These are phyloP conservation scores for Podaxis rugospora DNA, from an alignment of 768 basidiomycete genomes.

Conservation along the genomic window DNA sequence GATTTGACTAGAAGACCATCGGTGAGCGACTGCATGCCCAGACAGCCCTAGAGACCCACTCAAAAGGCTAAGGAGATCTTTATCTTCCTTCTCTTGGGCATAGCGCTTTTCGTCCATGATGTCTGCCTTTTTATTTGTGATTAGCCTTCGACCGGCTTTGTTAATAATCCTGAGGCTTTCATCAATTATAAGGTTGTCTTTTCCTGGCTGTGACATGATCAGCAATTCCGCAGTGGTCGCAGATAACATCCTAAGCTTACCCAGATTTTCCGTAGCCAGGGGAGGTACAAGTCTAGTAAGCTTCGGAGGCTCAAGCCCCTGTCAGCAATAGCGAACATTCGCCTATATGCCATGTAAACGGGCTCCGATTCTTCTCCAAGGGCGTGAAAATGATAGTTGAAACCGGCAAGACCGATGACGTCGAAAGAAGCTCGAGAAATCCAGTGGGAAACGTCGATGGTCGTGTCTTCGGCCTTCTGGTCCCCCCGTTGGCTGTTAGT, in stretches of 20 bases:
- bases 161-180: slow-evolving; percentile 35
- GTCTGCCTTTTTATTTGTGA: slow-evolving; percentile 36
- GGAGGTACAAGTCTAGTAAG: slow-evolving; percentile 42
- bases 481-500: not conserved
- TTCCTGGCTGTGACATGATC: slow-evolving; percentile 32
- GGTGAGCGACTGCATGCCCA: not conserved
- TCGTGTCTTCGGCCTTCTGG: slow-evolving; percentile 9
- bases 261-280: slow-evolving; percentile 39
- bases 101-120: slow-evolving; percentile 28
- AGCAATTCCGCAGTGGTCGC: not conserved
- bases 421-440: slow-evolving; percentile 61
- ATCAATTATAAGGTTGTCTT: slow-evolving; percentile 32
- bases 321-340: slow-evolving; percentile 46
- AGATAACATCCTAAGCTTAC: slow-evolving; percentile 24
- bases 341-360: slow-evolving; percentile 45
- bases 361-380: slow-evolving; percentile 44
- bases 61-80: slow-evolving; percentile 45
- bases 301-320: slow-evolving; percentile 35
- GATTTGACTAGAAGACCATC: slow-evolving; percentile 45
- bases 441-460: slow-evolving; percentile 53
- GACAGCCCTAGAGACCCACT: slow-evolving; percentile 28
- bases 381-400: slow-evolving; percentile 48
- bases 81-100: slow-evolving; percentile 22
- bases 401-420: slow-evolving; percentile 56
- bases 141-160: slow-evolving; percentile 35